Conservation (phyloP, 2,329 filamentous ascomycete genomes). For the Westerdykella sp. region DNA sequence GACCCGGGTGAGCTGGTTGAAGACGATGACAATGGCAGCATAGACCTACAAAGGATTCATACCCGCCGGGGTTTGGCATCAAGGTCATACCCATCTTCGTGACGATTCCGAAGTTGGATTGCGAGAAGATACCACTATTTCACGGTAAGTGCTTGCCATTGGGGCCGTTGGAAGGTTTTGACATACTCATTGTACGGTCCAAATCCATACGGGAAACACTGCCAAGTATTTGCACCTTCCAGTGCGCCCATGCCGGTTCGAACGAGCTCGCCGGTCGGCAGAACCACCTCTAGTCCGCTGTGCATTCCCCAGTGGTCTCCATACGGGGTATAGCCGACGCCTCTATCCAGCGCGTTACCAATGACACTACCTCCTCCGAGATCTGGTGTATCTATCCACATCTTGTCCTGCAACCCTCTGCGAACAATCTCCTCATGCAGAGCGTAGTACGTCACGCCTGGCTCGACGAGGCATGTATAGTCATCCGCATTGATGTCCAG, state of each 20-base stretch:
- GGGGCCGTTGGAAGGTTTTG: too few relatives aligned
- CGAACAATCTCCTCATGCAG: constrained; percentile 43
- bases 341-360: constrained; percentile 33
- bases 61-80: constrained; percentile 18
- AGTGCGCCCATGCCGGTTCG: constrained; percentile 27
- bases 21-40: too few relatives aligned
- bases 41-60: constrained; percentile 3
- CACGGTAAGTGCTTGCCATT: too few relatives aligned
- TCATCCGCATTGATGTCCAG: constrained; percentile 37
- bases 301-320: constrained; percentile 43
- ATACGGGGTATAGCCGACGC: constrained; percentile 32
- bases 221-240: constrained; percentile 19
- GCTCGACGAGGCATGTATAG: constrained; percentile 41
- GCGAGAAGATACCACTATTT: constrained; percentile 28
- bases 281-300: constrained; percentile 41
- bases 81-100: constrained; percentile 47
- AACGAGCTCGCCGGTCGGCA: constrained; percentile 35
- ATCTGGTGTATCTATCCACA: constrained; percentile 42
- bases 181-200: constrained; percentile 28
- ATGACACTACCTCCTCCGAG: constrained; percentile 31
- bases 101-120: constrained; percentile 33
- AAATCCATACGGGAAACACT: constrained; percentile 34
- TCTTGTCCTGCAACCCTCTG: constrained; percentile 35
- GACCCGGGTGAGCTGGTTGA: constrained; percentile 20
- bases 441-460: constrained; percentile 47